These are phyloP conservation scores for Lablab purpureus DNA, from an alignment of 306 rosid species.

Conservation along the genomic window DNA sequence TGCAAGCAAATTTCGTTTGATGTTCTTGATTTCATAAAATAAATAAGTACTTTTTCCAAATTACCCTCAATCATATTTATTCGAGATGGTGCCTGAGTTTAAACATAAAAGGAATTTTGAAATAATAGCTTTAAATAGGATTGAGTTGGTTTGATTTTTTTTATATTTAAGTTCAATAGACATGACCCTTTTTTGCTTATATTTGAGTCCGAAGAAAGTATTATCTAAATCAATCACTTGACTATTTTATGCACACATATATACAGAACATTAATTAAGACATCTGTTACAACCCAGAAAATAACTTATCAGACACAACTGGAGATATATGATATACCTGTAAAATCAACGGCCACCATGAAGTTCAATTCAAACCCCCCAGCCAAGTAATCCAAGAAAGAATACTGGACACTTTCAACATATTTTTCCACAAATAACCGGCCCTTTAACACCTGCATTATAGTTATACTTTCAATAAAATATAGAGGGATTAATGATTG, in stretches of 20 bases:
- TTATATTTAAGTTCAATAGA: no score
- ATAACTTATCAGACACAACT: slow-evolving; percentile 17
- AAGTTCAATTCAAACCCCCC: slow-evolving; percentile 93
- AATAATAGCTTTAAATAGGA: no score
- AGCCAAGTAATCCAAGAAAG: slow-evolving; percentile 93
- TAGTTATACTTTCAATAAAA: slow-evolving; percentile 46
- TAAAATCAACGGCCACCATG: slow-evolving; percentile 96
- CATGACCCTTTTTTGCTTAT: no score
- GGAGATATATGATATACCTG: slow-evolving; percentile 61
- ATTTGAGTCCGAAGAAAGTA: no score
- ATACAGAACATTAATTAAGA: slow-evolving; percentile 13
- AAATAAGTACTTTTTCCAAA: no score
- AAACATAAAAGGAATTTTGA: no score
- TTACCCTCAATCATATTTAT: no score
- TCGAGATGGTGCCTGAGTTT: no score
- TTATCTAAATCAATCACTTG: slow-evolving; percentile 14
- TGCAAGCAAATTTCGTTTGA: no score
- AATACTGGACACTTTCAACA: slow-evolving; percentile 72
- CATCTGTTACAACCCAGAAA: slow-evolving; percentile 33
- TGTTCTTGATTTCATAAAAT: no score
- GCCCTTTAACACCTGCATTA: slow-evolving; percentile 76
- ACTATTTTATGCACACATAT: not conserved
- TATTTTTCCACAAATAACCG: slow-evolving; percentile 82
- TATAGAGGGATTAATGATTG: slow-evolving; percentile 31
- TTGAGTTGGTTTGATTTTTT: no score